phyloP scores from a whole-genome alignment of 306 rosid species.

The Chamaecrista fasciculata region DNA sequence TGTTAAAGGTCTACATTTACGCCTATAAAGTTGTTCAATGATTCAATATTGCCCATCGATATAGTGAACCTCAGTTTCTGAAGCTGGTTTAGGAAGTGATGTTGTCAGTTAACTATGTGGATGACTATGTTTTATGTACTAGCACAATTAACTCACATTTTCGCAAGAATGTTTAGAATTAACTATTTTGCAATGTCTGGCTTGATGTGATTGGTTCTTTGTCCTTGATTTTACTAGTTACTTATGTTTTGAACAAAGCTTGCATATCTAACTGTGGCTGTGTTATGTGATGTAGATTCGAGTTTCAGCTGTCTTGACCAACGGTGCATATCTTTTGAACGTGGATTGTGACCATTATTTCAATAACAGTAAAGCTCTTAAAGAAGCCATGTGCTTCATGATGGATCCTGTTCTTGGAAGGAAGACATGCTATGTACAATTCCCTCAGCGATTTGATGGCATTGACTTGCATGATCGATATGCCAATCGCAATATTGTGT shows the following conservation, averaged over 20 bases:
- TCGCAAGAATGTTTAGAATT: neutral
- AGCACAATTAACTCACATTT: neutral
- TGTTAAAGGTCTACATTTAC: conserved; percentile 3
- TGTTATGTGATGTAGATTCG: conserved; percentile 67
- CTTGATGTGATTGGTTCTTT: conserved; percentile 7
- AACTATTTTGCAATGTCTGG: neutral
- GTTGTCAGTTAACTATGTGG: conserved; percentile 8
- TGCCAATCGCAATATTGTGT: conserved; percentile 98
- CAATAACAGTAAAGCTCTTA: conserved; percentile 95
- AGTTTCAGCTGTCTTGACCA: conserved; percentile 96
- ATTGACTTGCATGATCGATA: conserved; percentile 97
- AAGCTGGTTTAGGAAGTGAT: conserved; percentile 15
- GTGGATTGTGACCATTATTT: conserved; percentile 99
- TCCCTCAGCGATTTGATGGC: conserved; percentile 99
- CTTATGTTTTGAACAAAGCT: neutral
- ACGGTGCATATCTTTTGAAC: conserved; percentile 92
- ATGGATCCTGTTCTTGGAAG: conserved; percentile 92
- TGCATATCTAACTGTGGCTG: conserved; percentile 35
- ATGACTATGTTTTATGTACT: neutral
- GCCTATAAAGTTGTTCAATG: conserved; percentile 2
- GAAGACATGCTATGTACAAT: conserved; percentile 97
- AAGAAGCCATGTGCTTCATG: conserved; percentile 99
- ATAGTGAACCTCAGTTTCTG: neutral
- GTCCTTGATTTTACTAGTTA: neutral
- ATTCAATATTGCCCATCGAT: conserved; percentile 13